Percentiles rank a stretch among this genome's conserved stretches.
These are phyloP conservation scores for Mollisia scopiformis DNA, from an alignment of 2,329 filamentous ascomycete species.

Conservation along the genomic window DNA sequence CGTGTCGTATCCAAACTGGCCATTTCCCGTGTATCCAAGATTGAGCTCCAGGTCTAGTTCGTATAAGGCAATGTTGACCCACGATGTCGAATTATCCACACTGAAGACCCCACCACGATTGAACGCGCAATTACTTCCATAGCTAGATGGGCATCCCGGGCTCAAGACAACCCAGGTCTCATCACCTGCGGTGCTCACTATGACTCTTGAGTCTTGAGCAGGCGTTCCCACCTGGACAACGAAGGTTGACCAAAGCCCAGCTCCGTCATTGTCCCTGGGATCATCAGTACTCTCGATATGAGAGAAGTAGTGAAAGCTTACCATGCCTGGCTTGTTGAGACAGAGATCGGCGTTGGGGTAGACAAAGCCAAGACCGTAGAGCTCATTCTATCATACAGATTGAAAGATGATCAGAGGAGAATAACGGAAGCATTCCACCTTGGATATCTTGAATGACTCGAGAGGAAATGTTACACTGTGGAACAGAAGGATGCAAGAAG, in stretches of 20 bases:
- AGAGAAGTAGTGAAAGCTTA: neutral
- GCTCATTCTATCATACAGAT: constrained; percentile 2
- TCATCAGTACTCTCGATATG: neutral
- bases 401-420: neutral
- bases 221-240: constrained; percentile 41
- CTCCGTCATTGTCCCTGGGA: constrained; percentile 14
- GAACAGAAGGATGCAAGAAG: neutral
- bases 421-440: neutral
- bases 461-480: neutral
- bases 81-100: constrained; percentile 7
- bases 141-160: constrained; percentile 8
- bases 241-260: constrained; percentile 44
- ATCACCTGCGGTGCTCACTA: constrained; percentile 43
- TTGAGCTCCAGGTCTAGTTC: constrained; percentile 38
- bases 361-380: neutral
- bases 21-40: constrained; percentile 22
- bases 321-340: constrained; percentile 17
- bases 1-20: constrained; percentile 26
- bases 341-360: constrained; percentile 7
- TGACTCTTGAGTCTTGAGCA: constrained; percentile 39
- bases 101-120: constrained; percentile 6
- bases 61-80: constrained; percentile 45
- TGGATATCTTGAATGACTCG: neutral
- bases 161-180: constrained; percentile 35
- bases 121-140: constrained; percentile 4